Evolutionary conservation across 2,329 filamentous ascomycete genomes (phyloP).

Genomic region (Alternaria sp.): DNA sequence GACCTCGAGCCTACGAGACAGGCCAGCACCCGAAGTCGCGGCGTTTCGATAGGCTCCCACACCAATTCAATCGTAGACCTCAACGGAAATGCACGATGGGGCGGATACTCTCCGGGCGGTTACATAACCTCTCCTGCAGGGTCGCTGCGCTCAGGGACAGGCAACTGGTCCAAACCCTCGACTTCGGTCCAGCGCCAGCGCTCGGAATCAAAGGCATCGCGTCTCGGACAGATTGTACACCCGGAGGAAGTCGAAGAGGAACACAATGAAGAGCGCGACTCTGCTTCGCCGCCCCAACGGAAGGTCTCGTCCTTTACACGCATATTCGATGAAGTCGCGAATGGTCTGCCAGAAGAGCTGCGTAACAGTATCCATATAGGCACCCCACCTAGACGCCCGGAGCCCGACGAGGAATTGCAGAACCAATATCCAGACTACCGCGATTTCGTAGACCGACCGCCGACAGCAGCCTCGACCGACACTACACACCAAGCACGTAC

Average conservation of each 20-base stretch:
- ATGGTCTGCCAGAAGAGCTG: constrained; percentile 42
- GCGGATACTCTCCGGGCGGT: constrained; percentile 72
- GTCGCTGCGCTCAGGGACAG: constrained; percentile 59
- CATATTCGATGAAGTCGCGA: constrained; percentile 46
- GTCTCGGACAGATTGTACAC: constrained; percentile 52
- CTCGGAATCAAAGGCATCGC: constrained; percentile 49
- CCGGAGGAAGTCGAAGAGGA: constrained; percentile 33
- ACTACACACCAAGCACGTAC: constrained; percentile 70
- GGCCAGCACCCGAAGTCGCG: constrained; percentile 45
- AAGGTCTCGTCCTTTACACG: constrained; percentile 46
- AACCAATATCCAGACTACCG: constrained; percentile 20
- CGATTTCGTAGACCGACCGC: constrained; percentile 53
- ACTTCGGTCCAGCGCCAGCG: constrained; percentile 45
- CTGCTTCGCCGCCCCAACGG: constrained; percentile 22
- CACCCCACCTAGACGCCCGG: constrained; percentile 10
- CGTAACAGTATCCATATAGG: constrained; percentile 26
- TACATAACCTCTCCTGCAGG: constrained; percentile 72
- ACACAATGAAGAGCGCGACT: background rate
- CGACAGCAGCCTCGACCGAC: constrained; percentile 62
- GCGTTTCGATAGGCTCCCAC: constrained; percentile 52
- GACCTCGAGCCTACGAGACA: constrained; percentile 34
- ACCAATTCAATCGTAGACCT: constrained; percentile 71
- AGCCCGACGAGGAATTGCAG: constrained; percentile 9
- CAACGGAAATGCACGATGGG: constrained; percentile 69
- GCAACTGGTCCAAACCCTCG: constrained; percentile 49